A percentile compares a stretch with the other conserved stretches of the same genome.
These are phyloP conservation scores for Polyrhizophydium stewartii DNA, from an alignment of 371 early-diverging fungal species.

Conservation along the genomic window DNA sequence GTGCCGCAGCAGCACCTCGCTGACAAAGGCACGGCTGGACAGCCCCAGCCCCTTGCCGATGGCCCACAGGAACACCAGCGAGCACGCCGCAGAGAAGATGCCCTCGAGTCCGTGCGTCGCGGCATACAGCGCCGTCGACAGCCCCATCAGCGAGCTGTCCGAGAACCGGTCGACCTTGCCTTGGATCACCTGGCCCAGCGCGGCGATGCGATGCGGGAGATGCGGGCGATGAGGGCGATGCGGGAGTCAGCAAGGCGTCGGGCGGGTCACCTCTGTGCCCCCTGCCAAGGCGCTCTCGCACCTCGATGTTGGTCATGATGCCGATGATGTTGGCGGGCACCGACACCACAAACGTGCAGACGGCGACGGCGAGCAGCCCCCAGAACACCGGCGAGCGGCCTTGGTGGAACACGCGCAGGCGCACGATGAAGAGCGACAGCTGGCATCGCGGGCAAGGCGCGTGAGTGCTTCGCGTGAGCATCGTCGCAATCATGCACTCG, in stretches of 20 bases:
- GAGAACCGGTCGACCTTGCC: too few relatives aligned
- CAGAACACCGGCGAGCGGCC: background rate
- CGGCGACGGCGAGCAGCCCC: background rate
- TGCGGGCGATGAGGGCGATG: too few relatives aligned
- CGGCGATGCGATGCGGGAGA: too few relatives aligned
- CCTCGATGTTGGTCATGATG: background rate
- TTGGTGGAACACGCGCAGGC: background rate
- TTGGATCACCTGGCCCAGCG: too few relatives aligned
- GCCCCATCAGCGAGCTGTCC: background rate
- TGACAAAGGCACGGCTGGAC: background rate
- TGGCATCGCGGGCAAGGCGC: too few relatives aligned
- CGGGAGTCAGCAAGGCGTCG: too few relatives aligned
- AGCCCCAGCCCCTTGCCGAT: conserved; percentile 4
- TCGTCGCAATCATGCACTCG: too few relatives aligned
- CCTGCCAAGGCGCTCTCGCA: too few relatives aligned
- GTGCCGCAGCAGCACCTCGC: background rate
- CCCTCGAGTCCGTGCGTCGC: background rate
- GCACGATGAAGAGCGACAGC: background rate
- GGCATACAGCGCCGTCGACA: background rate
- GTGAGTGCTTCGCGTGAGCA: background rate
- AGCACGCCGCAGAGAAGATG: conserved; percentile 2
- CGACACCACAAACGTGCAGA: background rate
- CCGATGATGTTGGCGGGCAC: conserved; percentile 1
- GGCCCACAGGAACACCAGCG: conserved; percentile 8
- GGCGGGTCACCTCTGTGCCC: too few relatives aligned